Percentiles rank a stretch among this genome's conserved stretches.
phyloP scores from a whole-genome alignment of 441 rosid genomes.

The Populus trichocarpa region DNA sequence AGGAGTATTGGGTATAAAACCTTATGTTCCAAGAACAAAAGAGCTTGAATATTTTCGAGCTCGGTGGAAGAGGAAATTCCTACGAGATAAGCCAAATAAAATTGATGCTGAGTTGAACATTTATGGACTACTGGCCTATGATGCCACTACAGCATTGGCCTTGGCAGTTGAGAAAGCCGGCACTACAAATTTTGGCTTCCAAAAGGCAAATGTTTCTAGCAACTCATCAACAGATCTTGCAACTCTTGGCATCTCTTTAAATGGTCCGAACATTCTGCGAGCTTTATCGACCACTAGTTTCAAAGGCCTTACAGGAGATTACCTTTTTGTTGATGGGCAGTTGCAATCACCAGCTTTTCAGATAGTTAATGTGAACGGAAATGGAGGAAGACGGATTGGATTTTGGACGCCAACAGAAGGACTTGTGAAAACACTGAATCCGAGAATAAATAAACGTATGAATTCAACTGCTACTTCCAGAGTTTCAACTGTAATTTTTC shows the following conservation, averaged over 20 bases:
- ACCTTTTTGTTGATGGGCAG: slow-evolving; percentile 33
- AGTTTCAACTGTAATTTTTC: slow-evolving; percentile 46
- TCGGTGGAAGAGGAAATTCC: slow-evolving; percentile 38
- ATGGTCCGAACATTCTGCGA: slow-evolving; percentile 37
- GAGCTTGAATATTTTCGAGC: slow-evolving; percentile 21
- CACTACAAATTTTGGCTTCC: slow-evolving; percentile 17
- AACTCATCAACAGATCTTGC: slow-evolving; percentile 24
- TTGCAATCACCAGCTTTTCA: slow-evolving; percentile 30
- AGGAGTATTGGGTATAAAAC: slow-evolving; percentile 46
- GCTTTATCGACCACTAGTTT: slow-evolving; percentile 33
- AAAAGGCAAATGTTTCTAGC: background rate
- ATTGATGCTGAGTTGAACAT: slow-evolving; percentile 24
- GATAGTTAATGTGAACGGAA: slow-evolving; percentile 42
- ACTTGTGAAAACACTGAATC: slow-evolving; percentile 23
- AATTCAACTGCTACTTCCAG: slow-evolving; percentile 33
- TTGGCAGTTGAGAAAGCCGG: slow-evolving; percentile 50
- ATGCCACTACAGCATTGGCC: slow-evolving; percentile 45
- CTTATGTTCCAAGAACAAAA: slow-evolving; percentile 29
- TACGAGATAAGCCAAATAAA: slow-evolving; percentile 18
- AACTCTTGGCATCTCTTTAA: slow-evolving; percentile 41
- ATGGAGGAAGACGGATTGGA: slow-evolving; percentile 35
- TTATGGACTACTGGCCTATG: slow-evolving; percentile 54
- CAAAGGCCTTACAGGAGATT: slow-evolving; percentile 48
- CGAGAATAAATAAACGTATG: background rate
- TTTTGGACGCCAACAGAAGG: slow-evolving; percentile 47